phyloP scores from a whole-genome alignment of 139 green algal genomes.

The Coelastrella sp. region DNA sequence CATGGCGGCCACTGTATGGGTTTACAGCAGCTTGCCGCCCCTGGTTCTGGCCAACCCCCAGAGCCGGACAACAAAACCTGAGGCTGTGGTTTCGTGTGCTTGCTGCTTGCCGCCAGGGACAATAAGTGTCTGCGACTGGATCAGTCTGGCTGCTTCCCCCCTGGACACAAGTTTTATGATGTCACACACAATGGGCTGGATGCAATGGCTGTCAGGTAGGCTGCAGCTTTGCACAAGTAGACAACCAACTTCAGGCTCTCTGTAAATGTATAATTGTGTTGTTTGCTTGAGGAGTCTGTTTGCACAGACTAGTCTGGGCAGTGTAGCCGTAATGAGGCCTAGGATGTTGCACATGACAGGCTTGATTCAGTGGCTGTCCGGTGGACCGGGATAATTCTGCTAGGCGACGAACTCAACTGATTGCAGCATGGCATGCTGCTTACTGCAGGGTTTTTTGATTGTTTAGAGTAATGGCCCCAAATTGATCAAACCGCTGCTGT shows the following conservation, averaged over 20 bases:
- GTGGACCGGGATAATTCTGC: no score
- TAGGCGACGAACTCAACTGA: not conserved
- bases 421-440: not conserved
- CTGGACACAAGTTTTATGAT: conserved; percentile 35
- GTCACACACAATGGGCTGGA: conserved; percentile 49
- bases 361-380: no score
- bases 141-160: conserved; percentile 19
- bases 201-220: conserved; percentile 45
- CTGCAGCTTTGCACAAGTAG: not conserved
- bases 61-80: not conserved
- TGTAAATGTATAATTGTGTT: not conserved
- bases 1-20: no score
- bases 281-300: not conserved
- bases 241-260: not conserved
- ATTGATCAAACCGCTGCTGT: not conserved
- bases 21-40: no score
- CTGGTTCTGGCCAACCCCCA: not conserved
- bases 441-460: not conserved
- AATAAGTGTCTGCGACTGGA: conserved; percentile 17
- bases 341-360: no score
- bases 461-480: not conserved
- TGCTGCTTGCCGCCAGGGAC: conserved; percentile 4
- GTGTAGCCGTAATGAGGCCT: no score
- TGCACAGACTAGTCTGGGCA: no score
- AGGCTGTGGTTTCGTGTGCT: not conserved